phyloP scores from a whole-genome alignment of 345 rosid genomes.

The Aquilaria yunnanensis region DNA sequence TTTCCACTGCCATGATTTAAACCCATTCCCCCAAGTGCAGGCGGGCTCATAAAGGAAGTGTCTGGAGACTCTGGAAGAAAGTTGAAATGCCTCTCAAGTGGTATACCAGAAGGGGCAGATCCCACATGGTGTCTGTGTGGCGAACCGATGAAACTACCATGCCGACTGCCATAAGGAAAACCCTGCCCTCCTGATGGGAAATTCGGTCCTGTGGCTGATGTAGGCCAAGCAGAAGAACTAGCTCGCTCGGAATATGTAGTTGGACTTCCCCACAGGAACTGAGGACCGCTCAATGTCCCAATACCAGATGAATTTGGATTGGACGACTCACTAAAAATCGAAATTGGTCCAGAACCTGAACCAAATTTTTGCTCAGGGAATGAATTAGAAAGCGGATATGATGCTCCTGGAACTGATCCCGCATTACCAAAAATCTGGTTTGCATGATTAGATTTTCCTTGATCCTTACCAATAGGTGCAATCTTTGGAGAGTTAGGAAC shows the following conservation, averaged over 20 bases:
- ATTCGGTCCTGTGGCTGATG: slow-evolving; percentile 44
- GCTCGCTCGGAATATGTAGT: slow-evolving; percentile 43
- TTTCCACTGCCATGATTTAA: slow-evolving; percentile 29
- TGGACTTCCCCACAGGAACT: slow-evolving; percentile 91
- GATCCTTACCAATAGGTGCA: slow-evolving; percentile 76
- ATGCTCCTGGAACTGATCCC: slow-evolving; percentile 36
- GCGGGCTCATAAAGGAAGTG: slow-evolving; percentile 40
- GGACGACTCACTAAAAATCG: slow-evolving; percentile 48
- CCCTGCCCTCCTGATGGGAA: slow-evolving; percentile 43
- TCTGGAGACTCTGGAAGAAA: slow-evolving; percentile 51
- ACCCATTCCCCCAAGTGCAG: slow-evolving; percentile 43
- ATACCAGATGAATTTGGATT: slow-evolving; percentile 44
- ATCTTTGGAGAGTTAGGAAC: slow-evolving; percentile 50
- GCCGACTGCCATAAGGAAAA: slow-evolving; percentile 44
- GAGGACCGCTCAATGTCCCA: slow-evolving; percentile 79
- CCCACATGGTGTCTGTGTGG: slow-evolving; percentile 74
- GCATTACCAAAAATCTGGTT: slow-evolving; percentile 40
- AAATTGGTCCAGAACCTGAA: slow-evolving; percentile 34
- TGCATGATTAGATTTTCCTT: slow-evolving; percentile 43
- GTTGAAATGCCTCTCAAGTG: slow-evolving; percentile 50
- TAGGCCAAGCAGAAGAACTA: slow-evolving; percentile 56
- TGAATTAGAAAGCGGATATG: slow-evolving; percentile 48
- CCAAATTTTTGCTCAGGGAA: slow-evolving; percentile 43
- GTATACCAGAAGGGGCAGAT: slow-evolving; percentile 85
- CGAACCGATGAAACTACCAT: slow-evolving; percentile 49